Percentiles rank a stretch among this genome's conserved stretches.
Evolutionary conservation across 148 eudicot genomes (phyloP).

Genomic region (Camellia sinensis): DNA sequence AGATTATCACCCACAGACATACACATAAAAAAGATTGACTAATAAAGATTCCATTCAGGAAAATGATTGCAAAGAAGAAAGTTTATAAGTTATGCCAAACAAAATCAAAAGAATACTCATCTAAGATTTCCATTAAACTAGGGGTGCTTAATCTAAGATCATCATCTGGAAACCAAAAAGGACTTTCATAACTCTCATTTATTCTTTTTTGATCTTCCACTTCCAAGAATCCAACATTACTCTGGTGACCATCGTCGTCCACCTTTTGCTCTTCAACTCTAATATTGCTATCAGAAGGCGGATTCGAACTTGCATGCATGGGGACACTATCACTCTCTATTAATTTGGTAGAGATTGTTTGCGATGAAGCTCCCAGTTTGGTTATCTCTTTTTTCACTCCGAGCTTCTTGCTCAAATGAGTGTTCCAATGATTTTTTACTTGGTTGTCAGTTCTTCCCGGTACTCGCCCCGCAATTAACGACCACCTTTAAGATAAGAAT

Average conservation of each 20-base stretch:
- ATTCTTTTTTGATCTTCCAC: not conserved
- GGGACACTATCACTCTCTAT: not conserved
- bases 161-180: slow-evolving; percentile 10
- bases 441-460: slow-evolving; percentile 15
- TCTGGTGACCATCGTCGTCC: no score
- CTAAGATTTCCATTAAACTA: slow-evolving; percentile 1
- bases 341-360: not conserved
- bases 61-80: not conserved
- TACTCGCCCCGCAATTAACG: slow-evolving; percentile 15
- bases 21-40: no score
- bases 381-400: not conserved
- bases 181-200: not conserved
- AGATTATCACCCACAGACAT: no score
- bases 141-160: not conserved
- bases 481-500: slow-evolving; percentile 14
- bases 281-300: not conserved
- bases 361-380: not conserved
- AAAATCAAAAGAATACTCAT: slow-evolving; percentile 11
- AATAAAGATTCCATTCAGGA: not conserved
- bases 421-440: slow-evolving; percentile 16
- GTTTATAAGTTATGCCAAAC: slow-evolving; percentile 16
- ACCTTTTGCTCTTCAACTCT: not conserved
- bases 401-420: slow-evolving; percentile 19
- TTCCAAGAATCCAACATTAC: not conserved
- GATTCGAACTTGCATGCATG: not conserved